Percentiles rank a stretch among this genome's conserved stretches.
Conservation (phyloP, 805 yeast species). For the Kodamaea hsintzibuensis region DNA sequence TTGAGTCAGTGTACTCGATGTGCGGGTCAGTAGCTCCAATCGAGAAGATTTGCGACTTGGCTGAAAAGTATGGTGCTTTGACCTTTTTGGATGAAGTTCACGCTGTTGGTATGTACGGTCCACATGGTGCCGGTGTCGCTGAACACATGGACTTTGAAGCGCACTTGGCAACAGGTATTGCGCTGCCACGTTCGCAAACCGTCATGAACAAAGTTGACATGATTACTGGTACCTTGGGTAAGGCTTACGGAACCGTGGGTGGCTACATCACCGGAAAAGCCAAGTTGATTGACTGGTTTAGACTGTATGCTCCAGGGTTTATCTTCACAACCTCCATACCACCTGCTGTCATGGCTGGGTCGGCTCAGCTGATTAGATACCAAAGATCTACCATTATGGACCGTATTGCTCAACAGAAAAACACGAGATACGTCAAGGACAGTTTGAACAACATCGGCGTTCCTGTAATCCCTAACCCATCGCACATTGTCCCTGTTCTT, state of each 20-base stretch:
- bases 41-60: constrained; percentile 87
- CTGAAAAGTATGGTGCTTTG: constrained; percentile 95
- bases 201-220: constrained; percentile 90
- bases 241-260: constrained; percentile 96
- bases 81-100: constrained; percentile 98
- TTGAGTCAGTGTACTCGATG: constrained; percentile 97
- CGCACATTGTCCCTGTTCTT: constrained; percentile 93
- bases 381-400: constrained; percentile 76
- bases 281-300: constrained; percentile 86
- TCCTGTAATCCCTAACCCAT: constrained; percentile 96
- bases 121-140: constrained; percentile 99
- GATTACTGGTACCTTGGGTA: constrained; percentile 97
- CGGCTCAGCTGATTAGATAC: constrained; percentile 80
- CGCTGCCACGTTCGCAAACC: constrained; percentile 49
- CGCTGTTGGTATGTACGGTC: constrained; percentile 99
- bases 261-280: constrained; percentile 94
- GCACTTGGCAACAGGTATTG: constrained; percentile 68
- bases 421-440: constrained; percentile 82
- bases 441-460: constrained; percentile 70
- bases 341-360: constrained; percentile 97
- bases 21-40: constrained; percentile 97
- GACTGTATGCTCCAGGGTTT: constrained; percentile 96
- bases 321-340: constrained; percentile 96
- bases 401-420: constrained; percentile 80
- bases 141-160: constrained; percentile 91